These are phyloP conservation scores for Cytospora mali DNA, from an alignment of 2,329 filamentous ascomycete species.

Conservation along the genomic window DNA sequence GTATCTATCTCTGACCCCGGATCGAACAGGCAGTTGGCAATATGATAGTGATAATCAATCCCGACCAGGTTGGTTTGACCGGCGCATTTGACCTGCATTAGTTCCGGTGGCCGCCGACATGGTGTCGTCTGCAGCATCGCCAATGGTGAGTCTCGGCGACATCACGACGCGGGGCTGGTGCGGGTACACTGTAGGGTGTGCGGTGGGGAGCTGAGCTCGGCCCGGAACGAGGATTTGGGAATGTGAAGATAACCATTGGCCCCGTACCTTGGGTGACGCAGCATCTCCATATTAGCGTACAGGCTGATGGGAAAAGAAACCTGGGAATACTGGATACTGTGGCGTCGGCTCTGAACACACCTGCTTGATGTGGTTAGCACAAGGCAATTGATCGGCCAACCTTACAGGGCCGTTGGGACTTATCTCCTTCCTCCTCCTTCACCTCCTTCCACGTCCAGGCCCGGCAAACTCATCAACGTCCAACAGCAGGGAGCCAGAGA, in stretches of 20 bases:
- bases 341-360: not conserved
- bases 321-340: not conserved
- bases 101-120: not conserved
- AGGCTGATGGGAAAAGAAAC: not conserved
- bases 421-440: constrained; percentile 1
- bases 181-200: not conserved
- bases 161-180: constrained; percentile 6
- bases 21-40: constrained; percentile 7
- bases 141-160: not conserved
- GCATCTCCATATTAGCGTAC: not conserved
- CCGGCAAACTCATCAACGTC: not conserved
- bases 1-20: not conserved
- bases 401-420: not conserved
- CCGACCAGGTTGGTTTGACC: not conserved
- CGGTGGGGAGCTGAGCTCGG: not conserved
- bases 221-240: not conserved
- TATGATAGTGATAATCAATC: not conserved
- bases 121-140: not conserved
- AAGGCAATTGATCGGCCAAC: not conserved
- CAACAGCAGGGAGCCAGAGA: no score
- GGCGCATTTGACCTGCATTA: constrained; percentile 9
- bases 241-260: not conserved
- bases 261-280: no score
- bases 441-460: constrained; percentile 1
- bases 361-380: constrained; percentile 15